Percentiles rank a stretch among this genome's conserved stretches.
phyloP scores from a whole-genome alignment of 306 rosid species.

The Nissolia schottii region DNA sequence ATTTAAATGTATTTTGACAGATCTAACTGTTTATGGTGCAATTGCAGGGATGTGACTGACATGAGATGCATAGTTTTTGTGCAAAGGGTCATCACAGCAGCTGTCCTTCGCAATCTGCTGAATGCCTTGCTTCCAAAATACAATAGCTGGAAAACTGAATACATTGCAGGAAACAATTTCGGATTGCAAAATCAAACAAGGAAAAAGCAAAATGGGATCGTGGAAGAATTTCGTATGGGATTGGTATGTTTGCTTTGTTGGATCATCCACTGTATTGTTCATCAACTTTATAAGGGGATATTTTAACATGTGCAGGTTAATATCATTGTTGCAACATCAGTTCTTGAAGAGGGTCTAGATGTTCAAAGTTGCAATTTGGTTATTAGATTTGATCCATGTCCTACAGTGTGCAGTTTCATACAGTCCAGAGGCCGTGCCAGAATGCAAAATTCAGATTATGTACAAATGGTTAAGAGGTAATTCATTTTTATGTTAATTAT shows the following conservation, averaged over 20 bases:
- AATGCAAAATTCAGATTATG: constrained; percentile 64
- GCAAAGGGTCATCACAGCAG: constrained; percentile 69
- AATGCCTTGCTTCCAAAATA: constrained; percentile 54
- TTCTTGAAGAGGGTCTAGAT: constrained; percentile 94
- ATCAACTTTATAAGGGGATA: constrained; percentile 9
- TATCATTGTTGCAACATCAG: constrained; percentile 88
- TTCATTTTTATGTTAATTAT: neutral
- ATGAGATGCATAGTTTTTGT: constrained; percentile 87
- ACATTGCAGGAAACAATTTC: constrained; percentile 56
- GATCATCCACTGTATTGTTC: neutral
- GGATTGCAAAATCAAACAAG: constrained; percentile 54
- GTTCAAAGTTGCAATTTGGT: constrained; percentile 88
- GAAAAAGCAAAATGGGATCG: constrained; percentile 62
- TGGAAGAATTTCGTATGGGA: constrained; percentile 77
- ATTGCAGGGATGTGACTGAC: constrained; percentile 46
- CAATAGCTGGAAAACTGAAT: constrained; percentile 71
- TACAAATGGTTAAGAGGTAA: constrained; percentile 76
- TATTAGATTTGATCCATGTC: constrained; percentile 78
- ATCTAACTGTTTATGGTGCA: neutral
- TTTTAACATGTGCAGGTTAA: constrained; percentile 57
- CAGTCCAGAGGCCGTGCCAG: constrained; percentile 96
- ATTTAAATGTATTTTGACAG: constrained; percentile 1
- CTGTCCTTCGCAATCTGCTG: constrained; percentile 51
- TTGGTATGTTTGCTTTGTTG: constrained; percentile 43
- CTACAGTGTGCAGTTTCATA: constrained; percentile 82